phyloP scores from a whole-genome alignment of 495 filamentous ascomycete species.

The Neurospora discreta region DNA sequence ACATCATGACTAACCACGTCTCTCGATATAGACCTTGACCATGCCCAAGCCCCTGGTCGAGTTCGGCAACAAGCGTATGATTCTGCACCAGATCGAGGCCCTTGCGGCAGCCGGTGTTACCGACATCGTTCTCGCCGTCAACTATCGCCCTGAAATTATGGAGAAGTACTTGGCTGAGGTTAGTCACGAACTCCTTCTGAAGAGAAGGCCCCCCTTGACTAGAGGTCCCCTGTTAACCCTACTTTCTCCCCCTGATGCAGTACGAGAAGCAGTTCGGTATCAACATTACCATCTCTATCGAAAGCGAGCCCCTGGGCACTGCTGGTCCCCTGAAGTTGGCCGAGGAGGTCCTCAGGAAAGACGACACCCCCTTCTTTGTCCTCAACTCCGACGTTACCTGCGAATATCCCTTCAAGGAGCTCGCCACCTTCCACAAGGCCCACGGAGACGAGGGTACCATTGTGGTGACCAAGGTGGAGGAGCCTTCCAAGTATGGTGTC shows the following conservation, averaged over 20 bases:
- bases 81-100: constrained; percentile 93
- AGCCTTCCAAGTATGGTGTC: constrained; percentile 98
- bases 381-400: constrained; percentile 97
- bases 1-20: constrained; percentile 15
- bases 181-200: constrained; percentile 7
- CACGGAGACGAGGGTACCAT: constrained; percentile 98
- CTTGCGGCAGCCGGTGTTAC: constrained; percentile 92
- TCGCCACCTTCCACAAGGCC: constrained; percentile 78
- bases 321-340: constrained; percentile 94
- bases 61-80: constrained; percentile 98
- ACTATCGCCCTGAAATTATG: constrained; percentile 98
- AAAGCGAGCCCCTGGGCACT: constrained; percentile 89
- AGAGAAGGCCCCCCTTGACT: not conserved
- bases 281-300: constrained; percentile 92
- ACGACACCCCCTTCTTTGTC: constrained; percentile 95
- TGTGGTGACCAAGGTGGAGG: constrained; percentile 98
- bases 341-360: constrained; percentile 85
- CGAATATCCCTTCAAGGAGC: constrained; percentile 89
- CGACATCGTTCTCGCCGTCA: constrained; percentile 95
- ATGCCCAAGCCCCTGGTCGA: constrained; percentile 96
- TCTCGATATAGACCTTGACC: constrained; percentile 64
- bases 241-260: constrained; percentile 30
- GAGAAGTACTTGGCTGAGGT: constrained; percentile 47
- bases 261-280: constrained; percentile 88
- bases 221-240: not conserved